Evolutionary conservation across 2,329 filamentous ascomycete species (phyloP), one percentile per base, ranked within the genome.

Genomic region (Aspergillus ochraceus): DNA sequence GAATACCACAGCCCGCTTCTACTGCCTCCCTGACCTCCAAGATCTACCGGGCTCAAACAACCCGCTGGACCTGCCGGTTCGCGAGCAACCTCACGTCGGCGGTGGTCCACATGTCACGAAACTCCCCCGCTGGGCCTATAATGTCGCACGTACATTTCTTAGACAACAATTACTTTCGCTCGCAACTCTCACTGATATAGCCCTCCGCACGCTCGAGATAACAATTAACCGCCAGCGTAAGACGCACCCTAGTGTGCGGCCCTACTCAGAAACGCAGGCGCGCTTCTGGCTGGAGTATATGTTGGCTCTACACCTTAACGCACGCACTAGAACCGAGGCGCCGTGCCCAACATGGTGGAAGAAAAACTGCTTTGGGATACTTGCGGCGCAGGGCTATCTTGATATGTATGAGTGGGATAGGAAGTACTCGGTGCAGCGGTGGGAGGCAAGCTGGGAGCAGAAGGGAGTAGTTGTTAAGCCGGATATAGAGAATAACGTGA

Each of bases 241-340:
- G 46, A 49, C 52, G 46, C 20, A 56, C 51, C 52, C 64, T 0
- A 65, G 61, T n/a, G 59, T 56, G 36, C 57, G 11, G 19, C 59
- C 61, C 50, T 63, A 66, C 53, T 68, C 63, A 9, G 66, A 64
- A 54, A 54, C 66, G 24, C 61, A 66, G 29, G 64, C 61, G 54
- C 61, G 58, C 63, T 68, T 66, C 57, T 68, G 63, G 66, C 66
- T 68, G 29, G 55, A 65, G 32, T 60, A 65, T 26, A 57, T 60
- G 62, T 49, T 30, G 20, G 20, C 52, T 54, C 46, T 30, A 29
- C 30, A 47, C 45, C 29, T 39, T 32, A 20, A 42, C 22, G 57
- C 54, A 45, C 53, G 49, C 19, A 32, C 47, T 51, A 49, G 30
- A 54, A 24, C 52, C 29, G 59, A 58, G 49, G 46, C 3, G 54